These are phyloP conservation scores for Boletus coccyginus DNA, from an alignment of 768 basidiomycete genomes.

Conservation along the genomic window DNA sequence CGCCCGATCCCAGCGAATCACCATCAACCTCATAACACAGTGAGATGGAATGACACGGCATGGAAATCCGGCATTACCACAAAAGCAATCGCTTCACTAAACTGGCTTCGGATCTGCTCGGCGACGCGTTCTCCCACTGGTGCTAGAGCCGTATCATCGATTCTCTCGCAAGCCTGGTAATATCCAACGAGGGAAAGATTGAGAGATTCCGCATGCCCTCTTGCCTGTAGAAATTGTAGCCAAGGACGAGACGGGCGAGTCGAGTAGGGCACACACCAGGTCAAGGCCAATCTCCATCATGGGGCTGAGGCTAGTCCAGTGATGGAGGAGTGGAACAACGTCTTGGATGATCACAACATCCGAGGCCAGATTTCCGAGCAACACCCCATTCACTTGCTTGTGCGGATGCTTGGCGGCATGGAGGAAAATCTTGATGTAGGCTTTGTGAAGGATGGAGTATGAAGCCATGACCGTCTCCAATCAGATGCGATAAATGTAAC, in stretches of 20 bases:
- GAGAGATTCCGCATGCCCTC: slow-evolving; percentile 53
- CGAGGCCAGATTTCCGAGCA: slow-evolving; percentile 53
- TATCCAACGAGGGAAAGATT: slow-evolving; percentile 63
- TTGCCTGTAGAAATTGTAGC: slow-evolving; percentile 42
- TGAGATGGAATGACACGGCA: slow-evolving; percentile 7
- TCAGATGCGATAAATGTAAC: neutral
- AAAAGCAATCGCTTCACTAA: slow-evolving; percentile 62
- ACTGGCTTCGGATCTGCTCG: slow-evolving; percentile 49
- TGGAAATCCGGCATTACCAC: slow-evolving; percentile 46
- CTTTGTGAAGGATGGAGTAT: slow-evolving; percentile 56
- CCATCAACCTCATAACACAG: slow-evolving; percentile 53
- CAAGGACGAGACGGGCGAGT: neutral
- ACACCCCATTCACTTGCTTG: slow-evolving; percentile 69
- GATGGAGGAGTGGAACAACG: slow-evolving; percentile 74
- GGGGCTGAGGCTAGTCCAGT: slow-evolving; percentile 81
- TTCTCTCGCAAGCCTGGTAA: slow-evolving; percentile 68
- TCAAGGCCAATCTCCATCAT: slow-evolving; percentile 87
- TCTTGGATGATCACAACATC: slow-evolving; percentile 53
- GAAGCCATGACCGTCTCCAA: slow-evolving; percentile 23
- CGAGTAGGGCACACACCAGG: slow-evolving; percentile 45
- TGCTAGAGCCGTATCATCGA: slow-evolving; percentile 59
- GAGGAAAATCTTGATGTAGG: slow-evolving; percentile 72
- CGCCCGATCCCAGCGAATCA: slow-evolving; percentile 48
- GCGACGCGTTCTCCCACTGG: slow-evolving; percentile 67
- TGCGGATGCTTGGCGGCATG: slow-evolving; percentile 83